Conservation (phyloP, 2,329 filamentous ascomycete species). For the Penicillium capsulatum region DNA sequence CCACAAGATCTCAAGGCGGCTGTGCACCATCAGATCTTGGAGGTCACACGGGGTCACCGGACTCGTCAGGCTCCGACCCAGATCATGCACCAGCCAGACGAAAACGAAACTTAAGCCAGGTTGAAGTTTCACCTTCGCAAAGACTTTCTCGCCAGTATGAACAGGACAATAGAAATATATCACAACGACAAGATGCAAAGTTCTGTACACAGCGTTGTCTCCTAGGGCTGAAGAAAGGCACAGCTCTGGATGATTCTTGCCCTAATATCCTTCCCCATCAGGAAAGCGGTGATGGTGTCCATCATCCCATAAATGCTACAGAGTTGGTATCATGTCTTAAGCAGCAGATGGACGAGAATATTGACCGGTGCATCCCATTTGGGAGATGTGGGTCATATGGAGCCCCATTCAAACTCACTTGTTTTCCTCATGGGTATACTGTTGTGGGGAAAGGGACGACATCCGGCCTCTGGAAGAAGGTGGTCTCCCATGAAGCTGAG, state of each 20-base stretch:
- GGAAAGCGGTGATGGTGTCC: not conserved
- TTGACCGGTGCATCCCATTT: conserved; percentile 24
- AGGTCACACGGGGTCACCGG: conserved; percentile 1
- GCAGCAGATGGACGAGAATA: conserved; percentile 22
- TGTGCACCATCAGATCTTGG: not conserved
- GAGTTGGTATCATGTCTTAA: conserved; percentile 21
- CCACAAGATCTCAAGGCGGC: not conserved
- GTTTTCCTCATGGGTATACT: conserved; percentile 23
- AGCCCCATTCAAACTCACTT: conserved; percentile 29
- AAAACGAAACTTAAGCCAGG: conserved; percentile 22
- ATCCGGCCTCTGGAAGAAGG: conserved; percentile 19
- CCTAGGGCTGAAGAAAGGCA: conserved; percentile 20
- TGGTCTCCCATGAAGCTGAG: not conserved
- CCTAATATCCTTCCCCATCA: conserved; percentile 23
- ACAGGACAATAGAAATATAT: not conserved
- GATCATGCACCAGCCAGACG: not conserved
- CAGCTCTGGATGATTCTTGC: conserved; percentile 19
- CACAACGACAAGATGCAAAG: conserved; percentile 3
- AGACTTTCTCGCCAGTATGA: not conserved
- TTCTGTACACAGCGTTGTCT: conserved; percentile 26
- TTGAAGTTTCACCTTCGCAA: conserved; percentile 18
- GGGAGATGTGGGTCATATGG: conserved; percentile 18
- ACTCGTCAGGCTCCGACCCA: conserved; percentile 19
- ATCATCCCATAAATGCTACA: conserved; percentile 13
- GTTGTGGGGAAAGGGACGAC: conserved; percentile 31